A percentile compares a stretch with the other conserved stretches of the same genome.
Conservation (phyloP, 208 protist species). For the Acanthamoeba sp. region DNA sequence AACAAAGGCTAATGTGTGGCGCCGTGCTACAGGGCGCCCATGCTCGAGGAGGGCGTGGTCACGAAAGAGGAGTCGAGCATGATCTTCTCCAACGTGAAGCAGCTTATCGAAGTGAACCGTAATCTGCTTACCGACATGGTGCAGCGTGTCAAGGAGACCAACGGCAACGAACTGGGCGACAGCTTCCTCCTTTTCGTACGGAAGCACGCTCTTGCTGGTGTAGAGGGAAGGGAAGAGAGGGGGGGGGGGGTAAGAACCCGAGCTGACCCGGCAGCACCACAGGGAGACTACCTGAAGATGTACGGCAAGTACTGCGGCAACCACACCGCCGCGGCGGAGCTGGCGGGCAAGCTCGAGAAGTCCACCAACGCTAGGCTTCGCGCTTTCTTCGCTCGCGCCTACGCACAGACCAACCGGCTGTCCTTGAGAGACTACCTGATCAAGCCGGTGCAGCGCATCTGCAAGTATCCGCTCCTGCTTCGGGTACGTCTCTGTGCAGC, state of each 20-base stretch:
- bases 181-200: constrained; percentile 68
- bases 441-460: constrained; percentile 36
- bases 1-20: not conserved
- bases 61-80: constrained; percentile 18
- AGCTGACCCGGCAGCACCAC: not conserved
- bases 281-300: constrained; percentile 70
- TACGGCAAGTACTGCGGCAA: constrained; percentile 46
- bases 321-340: not conserved
- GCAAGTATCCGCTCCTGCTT: constrained; percentile 16
- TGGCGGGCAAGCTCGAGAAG: not conserved
- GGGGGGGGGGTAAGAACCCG: no score
- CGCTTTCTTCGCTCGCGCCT: not conserved
- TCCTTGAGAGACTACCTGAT: constrained; percentile 59
- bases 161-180: constrained; percentile 58
- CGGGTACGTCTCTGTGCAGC: not conserved
- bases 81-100: constrained; percentile 71
- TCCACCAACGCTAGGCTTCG: constrained; percentile 34
- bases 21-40: not conserved
- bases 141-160: constrained; percentile 11
- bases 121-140: constrained; percentile 31
- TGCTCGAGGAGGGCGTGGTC: not conserved
- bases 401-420: not conserved
- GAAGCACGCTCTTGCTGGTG: not conserved
- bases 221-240: not conserved
- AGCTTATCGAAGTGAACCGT: constrained; percentile 58